phyloP scores from a whole-genome alignment of 306 rosid genomes.

The Fagus sylvatica region DNA sequence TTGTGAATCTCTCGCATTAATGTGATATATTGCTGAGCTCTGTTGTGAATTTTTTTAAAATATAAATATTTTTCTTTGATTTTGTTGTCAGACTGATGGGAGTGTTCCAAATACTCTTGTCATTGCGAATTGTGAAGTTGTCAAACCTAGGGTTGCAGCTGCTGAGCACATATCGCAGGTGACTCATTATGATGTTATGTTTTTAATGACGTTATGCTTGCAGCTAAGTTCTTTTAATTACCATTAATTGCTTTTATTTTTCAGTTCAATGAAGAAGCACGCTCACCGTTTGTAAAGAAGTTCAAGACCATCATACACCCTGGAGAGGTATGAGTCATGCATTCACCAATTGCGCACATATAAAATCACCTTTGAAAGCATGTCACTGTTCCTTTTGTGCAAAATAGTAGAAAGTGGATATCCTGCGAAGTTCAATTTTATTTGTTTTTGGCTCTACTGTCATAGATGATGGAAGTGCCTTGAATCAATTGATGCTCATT shows the following conservation, averaged over 20 bases:
- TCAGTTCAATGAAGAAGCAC: constrained; percentile 98
- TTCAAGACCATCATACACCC: constrained; percentile 99
- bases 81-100: constrained; percentile 80
- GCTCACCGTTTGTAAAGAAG: constrained; percentile 99
- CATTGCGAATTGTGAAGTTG: constrained; percentile 97
- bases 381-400: background rate
- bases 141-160: constrained; percentile 97
- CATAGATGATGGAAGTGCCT: background rate
- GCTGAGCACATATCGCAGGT: constrained; percentile 99
- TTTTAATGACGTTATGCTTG: constrained; percentile 9
- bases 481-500: constrained; percentile 3
- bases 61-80: background rate
- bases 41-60: background rate
- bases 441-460: constrained; percentile 13
- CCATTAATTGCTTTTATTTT: constrained; percentile 15
- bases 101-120: constrained; percentile 98
- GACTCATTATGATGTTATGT: constrained; percentile 10
- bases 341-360: background rate
- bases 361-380: background rate
- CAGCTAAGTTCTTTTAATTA: background rate
- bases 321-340: constrained; percentile 72
- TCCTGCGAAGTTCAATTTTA: background rate
- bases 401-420: background rate
- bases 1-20: background rate
- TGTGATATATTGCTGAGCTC: background rate